phyloP scores from a whole-genome alignment of 2,329 filamentous ascomycete genomes.

The Lasiodiplodia sp. region DNA sequence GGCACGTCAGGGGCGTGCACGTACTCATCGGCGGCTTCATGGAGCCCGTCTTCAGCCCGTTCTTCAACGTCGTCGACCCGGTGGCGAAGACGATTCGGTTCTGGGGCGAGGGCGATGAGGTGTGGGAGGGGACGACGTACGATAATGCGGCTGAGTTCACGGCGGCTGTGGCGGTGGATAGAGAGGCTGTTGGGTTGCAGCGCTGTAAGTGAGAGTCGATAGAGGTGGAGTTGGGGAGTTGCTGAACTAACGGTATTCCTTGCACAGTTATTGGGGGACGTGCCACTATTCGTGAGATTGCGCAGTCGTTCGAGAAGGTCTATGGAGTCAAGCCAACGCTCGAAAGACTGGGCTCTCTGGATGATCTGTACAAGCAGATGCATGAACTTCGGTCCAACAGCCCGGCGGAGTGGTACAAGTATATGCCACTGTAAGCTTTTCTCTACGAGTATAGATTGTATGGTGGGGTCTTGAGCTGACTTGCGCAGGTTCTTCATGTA shows the following conservation, averaged over 20 bases:
- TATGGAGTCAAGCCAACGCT: slow-evolving; percentile 37
- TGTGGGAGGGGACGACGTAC: slow-evolving; percentile 50
- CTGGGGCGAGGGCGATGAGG: slow-evolving; percentile 49
- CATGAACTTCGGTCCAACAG: slow-evolving; percentile 32
- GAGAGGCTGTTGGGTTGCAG: slow-evolving; percentile 33
- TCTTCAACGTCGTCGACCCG: slow-evolving; percentile 38
- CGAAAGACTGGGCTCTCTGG: slow-evolving; percentile 37
- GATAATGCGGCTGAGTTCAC: slow-evolving; percentile 48
- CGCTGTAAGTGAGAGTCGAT: slow-evolving; percentile 32
- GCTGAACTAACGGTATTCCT: not conserved
- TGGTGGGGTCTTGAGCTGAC: not conserved
- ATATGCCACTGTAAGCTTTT: not conserved
- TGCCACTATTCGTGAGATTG: slow-evolving; percentile 37
- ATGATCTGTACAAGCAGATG: slow-evolving; percentile 42
- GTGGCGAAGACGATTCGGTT: slow-evolving; percentile 39
- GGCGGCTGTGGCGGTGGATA: slow-evolving; percentile 42
- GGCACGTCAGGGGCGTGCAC: slow-evolving; percentile 48
- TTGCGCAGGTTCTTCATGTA: slow-evolving; percentile 23
- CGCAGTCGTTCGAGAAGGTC: slow-evolving; percentile 37
- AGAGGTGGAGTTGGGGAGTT: not conserved
- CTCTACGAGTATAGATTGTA: not conserved
- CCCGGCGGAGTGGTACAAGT: slow-evolving; percentile 31
- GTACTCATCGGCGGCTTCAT: slow-evolving; percentile 51
- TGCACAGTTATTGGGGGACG: slow-evolving; percentile 47
- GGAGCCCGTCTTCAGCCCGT: slow-evolving; percentile 42